Percentiles rank a stretch among this genome's conserved stretches.
Conservation (phyloP, 192 early-diverging fungal genomes). For the Phycomyces blakesleeanus region DNA sequence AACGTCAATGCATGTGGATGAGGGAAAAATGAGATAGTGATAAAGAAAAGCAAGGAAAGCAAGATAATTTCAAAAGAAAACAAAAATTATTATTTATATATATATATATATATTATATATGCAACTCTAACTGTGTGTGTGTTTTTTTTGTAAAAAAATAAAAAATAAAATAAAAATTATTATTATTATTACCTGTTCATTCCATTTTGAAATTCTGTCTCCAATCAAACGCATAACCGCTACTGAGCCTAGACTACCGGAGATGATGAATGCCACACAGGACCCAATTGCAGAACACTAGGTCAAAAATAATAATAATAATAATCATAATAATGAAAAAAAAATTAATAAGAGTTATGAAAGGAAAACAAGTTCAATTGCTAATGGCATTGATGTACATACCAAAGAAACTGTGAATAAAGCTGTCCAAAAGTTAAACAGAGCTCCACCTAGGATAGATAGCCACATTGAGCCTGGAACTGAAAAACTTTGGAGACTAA, state of each 20-base stretch:
- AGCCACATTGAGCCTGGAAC: slow-evolving; percentile 65
- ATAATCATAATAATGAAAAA: no score
- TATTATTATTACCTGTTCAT: slow-evolving; percentile 53
- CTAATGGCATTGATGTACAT: no score
- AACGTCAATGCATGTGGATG: background rate
- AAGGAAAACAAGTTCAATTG: no score
- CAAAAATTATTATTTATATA: background rate
- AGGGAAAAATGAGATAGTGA: no score
- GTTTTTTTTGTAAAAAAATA: no score
- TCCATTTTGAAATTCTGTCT: slow-evolving; percentile 41
- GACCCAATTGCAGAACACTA: slow-evolving; percentile 55
- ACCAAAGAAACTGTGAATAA: slow-evolving; percentile 48
- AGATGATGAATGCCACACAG: slow-evolving; percentile 49
- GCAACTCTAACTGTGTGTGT: no score
- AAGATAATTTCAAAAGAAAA: background rate
- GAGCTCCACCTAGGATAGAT: slow-evolving; percentile 51
- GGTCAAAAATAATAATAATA: background rate
- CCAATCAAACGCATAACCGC: slow-evolving; percentile 46
- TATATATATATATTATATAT: no score
- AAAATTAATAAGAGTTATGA: no score
- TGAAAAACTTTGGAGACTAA: slow-evolving; percentile 56
- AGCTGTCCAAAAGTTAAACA: slow-evolving; percentile 51
- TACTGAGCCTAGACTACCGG: slow-evolving; percentile 43
- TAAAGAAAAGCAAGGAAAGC: background rate
- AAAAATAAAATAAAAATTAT: no score